Conservation (phyloP, 176 grass and related monocot genomes). For the Bonia amplexicaulis region DNA sequence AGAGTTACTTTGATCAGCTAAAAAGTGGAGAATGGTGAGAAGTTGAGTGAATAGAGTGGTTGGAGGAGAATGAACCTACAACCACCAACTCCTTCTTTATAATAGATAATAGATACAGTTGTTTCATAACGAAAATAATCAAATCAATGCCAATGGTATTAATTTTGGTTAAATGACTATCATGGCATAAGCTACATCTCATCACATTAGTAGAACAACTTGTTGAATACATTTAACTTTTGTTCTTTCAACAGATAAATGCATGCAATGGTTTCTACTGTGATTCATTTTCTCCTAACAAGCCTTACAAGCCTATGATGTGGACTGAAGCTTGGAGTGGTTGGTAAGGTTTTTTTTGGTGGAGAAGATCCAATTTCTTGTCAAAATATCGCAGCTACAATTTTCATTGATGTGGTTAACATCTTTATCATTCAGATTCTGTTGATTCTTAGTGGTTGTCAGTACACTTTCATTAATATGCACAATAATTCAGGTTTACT, state of each 20-base stretch:
- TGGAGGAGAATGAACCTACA: too few species aligned
- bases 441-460: not conserved
- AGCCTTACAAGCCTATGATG: constrained; percentile 84
- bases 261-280: constrained; percentile 99
- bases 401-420: not conserved
- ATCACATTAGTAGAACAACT: not conserved
- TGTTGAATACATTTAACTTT: not conserved
- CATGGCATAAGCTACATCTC: not conserved
- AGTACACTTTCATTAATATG: constrained; percentile 13
- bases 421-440: not conserved
- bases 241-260: constrained; percentile 70
- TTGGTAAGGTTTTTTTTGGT: constrained; percentile 49
- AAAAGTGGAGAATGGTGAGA: too few species aligned
- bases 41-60: too few species aligned
- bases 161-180: not conserved
- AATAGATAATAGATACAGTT: too few species aligned
- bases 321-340: constrained; percentile 99
- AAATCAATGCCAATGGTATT: not conserved
- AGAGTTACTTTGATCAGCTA: too few species aligned
- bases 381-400: not conserved
- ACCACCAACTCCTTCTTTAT: too few species aligned
- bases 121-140: not conserved
- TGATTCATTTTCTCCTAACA: constrained; percentile 88
- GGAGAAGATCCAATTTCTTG: not conserved
- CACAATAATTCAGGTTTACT: constrained; percentile 64